Base-by-base conservation (phyloP, 2,329 filamentous ascomycete genomes). In the Fusarium sp. region DNA sequence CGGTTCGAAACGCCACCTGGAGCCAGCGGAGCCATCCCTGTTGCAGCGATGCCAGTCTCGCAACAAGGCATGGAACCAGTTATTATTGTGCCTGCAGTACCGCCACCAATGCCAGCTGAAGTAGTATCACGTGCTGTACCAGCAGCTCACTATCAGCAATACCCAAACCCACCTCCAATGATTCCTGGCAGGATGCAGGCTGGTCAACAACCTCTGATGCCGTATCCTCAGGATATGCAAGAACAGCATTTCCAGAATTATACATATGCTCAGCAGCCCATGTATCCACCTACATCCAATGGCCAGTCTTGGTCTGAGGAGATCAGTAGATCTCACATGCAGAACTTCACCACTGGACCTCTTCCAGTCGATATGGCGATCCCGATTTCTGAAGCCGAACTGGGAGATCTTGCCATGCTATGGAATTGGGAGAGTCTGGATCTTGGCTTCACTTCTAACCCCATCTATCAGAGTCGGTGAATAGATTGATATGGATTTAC, bases 391-490 rank as follows among this genome's bases (percentile, higher is more conserved):
- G 61, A 64, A 3, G 53, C 53, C 10, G 60, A 64, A 14, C 13
- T 63, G 3, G 60, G 59, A 4, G 60, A 63, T 29, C 40, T 63
- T 14, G 60, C 59, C 3, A 63, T 64, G 59, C 3, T 63, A n/a
- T 63, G 60, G 59, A 63, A 63, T 25, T 63, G 60, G 60, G 29
- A 63, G 35, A 63, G 60, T n/a, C 13, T 63, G 35, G 54, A 63
- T 11, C 20, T 63, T 25, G 25, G 25, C 0, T 63, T 42, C 2
- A 58, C 60, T 9, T 64, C 60, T 4, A 63, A 63, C 9, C 60
- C 60, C 14, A 64, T 63, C 2, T 63, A 64, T 11, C 60, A 64
- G 29, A 15, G 25, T n/a, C 33, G 11, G 3, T 31, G 27, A 51
- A 9, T 4, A 11, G 4, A 2, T 4, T 1, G 1, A 18, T 15